These are phyloP conservation scores for Paralagenidium karlingii DNA, from an alignment of 352 stramenopile species.

Conservation along the genomic window DNA sequence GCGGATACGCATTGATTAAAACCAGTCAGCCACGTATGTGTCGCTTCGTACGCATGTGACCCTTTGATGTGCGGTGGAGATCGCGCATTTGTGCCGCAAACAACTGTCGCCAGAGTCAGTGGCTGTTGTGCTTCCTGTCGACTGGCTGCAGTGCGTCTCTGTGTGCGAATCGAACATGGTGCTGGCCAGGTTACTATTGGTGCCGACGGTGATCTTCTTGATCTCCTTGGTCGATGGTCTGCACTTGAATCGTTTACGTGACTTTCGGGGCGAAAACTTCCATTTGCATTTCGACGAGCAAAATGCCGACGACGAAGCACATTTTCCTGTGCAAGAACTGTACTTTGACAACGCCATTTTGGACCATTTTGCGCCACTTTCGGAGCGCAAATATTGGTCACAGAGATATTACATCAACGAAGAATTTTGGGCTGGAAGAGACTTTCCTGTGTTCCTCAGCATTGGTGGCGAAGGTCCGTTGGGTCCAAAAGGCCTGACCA, in stretches of 20 bases:
- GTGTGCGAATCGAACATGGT: no score
- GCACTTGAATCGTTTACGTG: constrained; percentile 31
- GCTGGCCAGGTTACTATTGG: no score
- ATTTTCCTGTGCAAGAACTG: constrained; percentile 27
- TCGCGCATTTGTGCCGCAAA: no score
- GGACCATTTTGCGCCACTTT: constrained; percentile 57
- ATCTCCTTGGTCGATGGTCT: constrained; percentile 6
- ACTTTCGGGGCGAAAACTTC: constrained; percentile 58
- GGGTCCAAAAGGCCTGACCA: constrained; percentile 36
- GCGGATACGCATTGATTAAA: no score
- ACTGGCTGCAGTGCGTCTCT: no score
- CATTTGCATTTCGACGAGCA: constrained; percentile 41
- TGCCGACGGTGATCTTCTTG: no score
- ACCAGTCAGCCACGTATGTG: no score
- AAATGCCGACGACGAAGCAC: constrained; percentile 7
- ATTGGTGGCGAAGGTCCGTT: constrained; percentile 67
- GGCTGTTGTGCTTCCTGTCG: no score
- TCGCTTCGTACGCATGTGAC: no score
- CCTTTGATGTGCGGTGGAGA: no score
- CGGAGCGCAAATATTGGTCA: constrained; percentile 49
- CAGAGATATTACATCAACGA: constrained; percentile 88
- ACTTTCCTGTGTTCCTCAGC: constrained; percentile 83
- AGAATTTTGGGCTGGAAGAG: constrained; percentile 64
- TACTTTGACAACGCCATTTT: constrained; percentile 49
- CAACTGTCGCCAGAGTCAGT: no score